phyloP scores from a whole-genome alignment of 352 stramenopile species.

The Phytopythium litorale region DNA sequence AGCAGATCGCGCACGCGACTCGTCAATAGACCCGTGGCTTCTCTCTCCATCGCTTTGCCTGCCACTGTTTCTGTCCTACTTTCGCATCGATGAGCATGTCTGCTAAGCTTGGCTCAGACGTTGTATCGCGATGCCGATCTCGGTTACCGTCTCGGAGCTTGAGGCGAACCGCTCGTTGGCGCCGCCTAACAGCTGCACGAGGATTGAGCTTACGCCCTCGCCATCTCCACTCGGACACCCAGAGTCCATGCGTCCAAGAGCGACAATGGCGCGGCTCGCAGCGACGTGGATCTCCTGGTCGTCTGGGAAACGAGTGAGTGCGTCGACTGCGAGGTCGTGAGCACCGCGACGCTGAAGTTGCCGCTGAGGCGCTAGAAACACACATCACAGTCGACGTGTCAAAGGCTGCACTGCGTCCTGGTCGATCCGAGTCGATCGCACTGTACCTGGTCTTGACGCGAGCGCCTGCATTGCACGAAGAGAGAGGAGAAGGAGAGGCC shows the following conservation, averaged over 20 bases:
- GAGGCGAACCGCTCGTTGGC: neutral
- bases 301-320: constrained; percentile 4
- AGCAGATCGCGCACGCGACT: neutral
- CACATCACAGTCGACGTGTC: neutral
- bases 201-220: neutral
- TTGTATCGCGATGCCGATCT: too few species aligned
- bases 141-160: neutral
- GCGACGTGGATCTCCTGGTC: constrained; percentile 7
- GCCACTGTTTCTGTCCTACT: too few species aligned
- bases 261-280: neutral
- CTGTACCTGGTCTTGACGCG: neutral
- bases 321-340: constrained; percentile 7
- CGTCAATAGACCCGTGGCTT: neutral
- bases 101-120: too few species aligned
- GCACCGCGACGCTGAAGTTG: constrained; percentile 15
- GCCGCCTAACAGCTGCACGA: neutral
- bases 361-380: constrained; percentile 3
- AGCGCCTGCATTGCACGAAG: constrained; percentile 1
- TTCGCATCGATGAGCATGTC: too few species aligned
- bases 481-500: neutral
- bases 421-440: neutral
- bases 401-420: neutral
- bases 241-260: neutral
- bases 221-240: too few species aligned
- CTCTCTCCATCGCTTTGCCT: too few species aligned